These are phyloP conservation scores for Lenzites betulinus DNA, from an alignment of 768 basidiomycete genomes.

Conservation along the genomic window DNA sequence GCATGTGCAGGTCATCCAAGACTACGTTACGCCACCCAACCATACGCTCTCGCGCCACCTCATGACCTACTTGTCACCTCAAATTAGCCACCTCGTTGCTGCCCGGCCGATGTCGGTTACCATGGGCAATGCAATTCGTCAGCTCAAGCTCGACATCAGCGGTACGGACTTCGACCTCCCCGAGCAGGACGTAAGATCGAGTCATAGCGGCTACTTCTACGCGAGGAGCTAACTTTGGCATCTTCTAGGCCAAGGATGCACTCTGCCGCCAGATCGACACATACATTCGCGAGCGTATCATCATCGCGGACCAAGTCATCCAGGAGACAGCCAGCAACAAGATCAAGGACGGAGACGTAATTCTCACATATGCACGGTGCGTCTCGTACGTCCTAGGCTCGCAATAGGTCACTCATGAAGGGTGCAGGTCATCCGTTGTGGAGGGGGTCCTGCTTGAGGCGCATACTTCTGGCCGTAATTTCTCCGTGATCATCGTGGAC, in stretches of 20 bases:
- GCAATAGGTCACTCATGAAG: not conserved
- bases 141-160: conserved; percentile 95
- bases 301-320: conserved; percentile 92
- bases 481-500: conserved; percentile 92
- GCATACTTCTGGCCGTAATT: conserved; percentile 68
- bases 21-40: conserved; percentile 84
- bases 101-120: conserved; percentile 90
- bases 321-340: conserved; percentile 86
- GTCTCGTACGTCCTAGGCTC: conserved; percentile 14
- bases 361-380: conserved; percentile 91
- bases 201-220: not conserved
- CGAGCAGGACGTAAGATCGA: conserved; percentile 82
- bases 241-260: conserved; percentile 76
- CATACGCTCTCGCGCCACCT: conserved; percentile 89
- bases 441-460: conserved; percentile 86
- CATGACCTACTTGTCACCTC: conserved; percentile 88
- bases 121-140: conserved; percentile 93
- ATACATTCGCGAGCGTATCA: conserved; percentile 93
- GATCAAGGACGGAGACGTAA: conserved; percentile 91
- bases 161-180: conserved; percentile 89
- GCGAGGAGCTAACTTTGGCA: not conserved
- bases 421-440: conserved; percentile 84
- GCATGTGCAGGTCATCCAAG: conserved; percentile 80
- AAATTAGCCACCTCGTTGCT: conserved; percentile 87
- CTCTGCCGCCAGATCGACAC: conserved; percentile 86